A percentile compares a stretch with the other conserved stretches of the same genome.
Evolutionary conservation across 177 flowering plant species (phyloP).

Genomic region (Telopea speciosissima): DNA sequence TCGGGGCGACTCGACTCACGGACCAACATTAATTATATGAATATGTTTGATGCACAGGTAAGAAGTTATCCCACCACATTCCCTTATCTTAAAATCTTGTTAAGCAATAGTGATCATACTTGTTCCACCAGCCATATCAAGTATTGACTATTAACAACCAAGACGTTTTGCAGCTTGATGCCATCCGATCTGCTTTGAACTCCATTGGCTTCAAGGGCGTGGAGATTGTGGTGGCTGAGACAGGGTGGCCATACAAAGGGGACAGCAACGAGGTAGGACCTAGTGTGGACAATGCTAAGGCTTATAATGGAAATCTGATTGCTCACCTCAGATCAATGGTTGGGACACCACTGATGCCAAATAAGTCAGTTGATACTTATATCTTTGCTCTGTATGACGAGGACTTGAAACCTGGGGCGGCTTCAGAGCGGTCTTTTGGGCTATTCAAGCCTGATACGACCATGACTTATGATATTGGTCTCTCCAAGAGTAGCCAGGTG

Average conservation of each 20-base stretch:
- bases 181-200: constrained; percentile 60
- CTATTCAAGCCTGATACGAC: constrained; percentile 78
- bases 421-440: constrained; percentile 87
- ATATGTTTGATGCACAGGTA: constrained; percentile 97
- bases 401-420: constrained; percentile 80
- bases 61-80: background rate
- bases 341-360: constrained; percentile 97
- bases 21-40: constrained; percentile 66
- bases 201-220: constrained; percentile 54
- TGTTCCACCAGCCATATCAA: too few relatives aligned
- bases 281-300: constrained; percentile 76
- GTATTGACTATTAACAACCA: background rate
- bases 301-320: constrained; percentile 74
- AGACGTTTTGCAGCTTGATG: constrained; percentile 59
- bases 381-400: constrained; percentile 89
- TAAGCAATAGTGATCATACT: too few relatives aligned
- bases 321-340: constrained; percentile 68
- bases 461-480: constrained; percentile 66
- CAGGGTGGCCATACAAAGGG: constrained; percentile 96
- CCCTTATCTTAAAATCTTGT: too few relatives aligned
- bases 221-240: constrained; percentile 93
- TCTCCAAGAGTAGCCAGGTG: constrained; percentile 62
- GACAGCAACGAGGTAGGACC: constrained; percentile 68
- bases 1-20: constrained; percentile 62
- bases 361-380: constrained; percentile 79